Evolutionary conservation across 768 basidiomycete species (phyloP).

Genomic region (Dioszegia hungarica): DNA sequence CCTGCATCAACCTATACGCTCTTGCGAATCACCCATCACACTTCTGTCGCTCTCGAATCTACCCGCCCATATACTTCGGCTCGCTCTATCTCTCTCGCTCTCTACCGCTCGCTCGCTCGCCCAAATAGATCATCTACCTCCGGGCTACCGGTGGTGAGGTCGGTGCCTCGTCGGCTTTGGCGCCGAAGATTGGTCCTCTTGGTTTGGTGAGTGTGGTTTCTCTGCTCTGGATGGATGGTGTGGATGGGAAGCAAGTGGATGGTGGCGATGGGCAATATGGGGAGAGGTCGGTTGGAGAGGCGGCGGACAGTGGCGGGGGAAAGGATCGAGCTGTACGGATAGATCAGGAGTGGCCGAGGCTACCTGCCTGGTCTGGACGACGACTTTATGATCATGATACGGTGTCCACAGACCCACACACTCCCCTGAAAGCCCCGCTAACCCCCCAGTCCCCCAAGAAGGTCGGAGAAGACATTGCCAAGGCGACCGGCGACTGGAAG

Average conservation of each 20-base stretch:
- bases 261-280: too few relatives aligned
- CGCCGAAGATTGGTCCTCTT: constrained; percentile 99
- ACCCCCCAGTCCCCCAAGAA: constrained; percentile 88
- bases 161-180: constrained; percentile 95
- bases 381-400: too few relatives aligned
- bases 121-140: constrained; percentile 78
- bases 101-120: not conserved
- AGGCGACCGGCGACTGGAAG: constrained; percentile 97
- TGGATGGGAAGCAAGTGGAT: not conserved
- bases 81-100: not conserved
- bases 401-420: too few relatives aligned
- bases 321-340: too few relatives aligned
- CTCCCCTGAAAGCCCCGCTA: not conserved
- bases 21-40: too few relatives aligned
- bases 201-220: constrained; percentile 70
- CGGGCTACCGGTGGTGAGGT: constrained; percentile 98
- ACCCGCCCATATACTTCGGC: not conserved
- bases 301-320: too few relatives aligned
- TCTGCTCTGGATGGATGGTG: not conserved
- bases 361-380: too few relatives aligned
- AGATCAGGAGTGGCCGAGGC: too few relatives aligned
- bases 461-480: constrained; percentile 99
- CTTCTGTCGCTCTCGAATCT: too few relatives aligned
- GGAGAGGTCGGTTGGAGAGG: too few relatives aligned
- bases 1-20: not conserved